Evolutionary conservation across 1,284 basidiomycete species (phyloP), one percentile per base, ranked within the genome.

Genomic region (Leccinum pachyderme): DNA sequence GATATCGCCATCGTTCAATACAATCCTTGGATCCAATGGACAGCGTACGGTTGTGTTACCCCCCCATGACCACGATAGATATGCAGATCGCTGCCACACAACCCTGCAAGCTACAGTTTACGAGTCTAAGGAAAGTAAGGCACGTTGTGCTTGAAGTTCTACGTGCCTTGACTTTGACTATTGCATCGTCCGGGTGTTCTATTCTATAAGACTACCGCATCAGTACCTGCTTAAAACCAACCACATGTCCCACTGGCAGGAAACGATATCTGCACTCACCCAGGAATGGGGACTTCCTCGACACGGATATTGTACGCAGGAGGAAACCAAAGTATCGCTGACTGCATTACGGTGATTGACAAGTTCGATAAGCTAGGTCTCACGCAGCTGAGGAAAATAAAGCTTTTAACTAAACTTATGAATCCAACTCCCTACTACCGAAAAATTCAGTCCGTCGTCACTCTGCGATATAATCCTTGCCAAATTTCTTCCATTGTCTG

Each of bases 1-100:
- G n/a, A 50, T 28, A 18, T 13, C 3, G 7, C 46, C 35, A 13
- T 24, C 15, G n/a, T 52, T 18, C 18, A 18, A 18, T 25, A 22
- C 27, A 4, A 7, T 6, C 15, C n/a, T 11, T 44, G 18, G 49
- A 58, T 48, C 12, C 7, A 9, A 33, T 31, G 18, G 37, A 32
- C 13, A 13, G 33, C 71, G 57, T 59, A 78, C 75, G 72, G 66
- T 48, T 69, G 64, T 37, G 69, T 63, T 24, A 75, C 58, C 2
- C 64, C 66, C 48, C 76, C 79, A 35, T 76, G 76, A 1, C 88
- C 89, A 48, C 90, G 78, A 65, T 92, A 94, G 35, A 83, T 72
- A 64, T 95, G 92, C 32, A 94, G 75, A 72, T 95, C 92, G 57
- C 89, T 92, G 62, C 92, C 92, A 70, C 89, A 90, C 5, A 93